Conservation (phyloP, 2,329 filamentous ascomycete species). For the Daldinia eschscholtzii region DNA sequence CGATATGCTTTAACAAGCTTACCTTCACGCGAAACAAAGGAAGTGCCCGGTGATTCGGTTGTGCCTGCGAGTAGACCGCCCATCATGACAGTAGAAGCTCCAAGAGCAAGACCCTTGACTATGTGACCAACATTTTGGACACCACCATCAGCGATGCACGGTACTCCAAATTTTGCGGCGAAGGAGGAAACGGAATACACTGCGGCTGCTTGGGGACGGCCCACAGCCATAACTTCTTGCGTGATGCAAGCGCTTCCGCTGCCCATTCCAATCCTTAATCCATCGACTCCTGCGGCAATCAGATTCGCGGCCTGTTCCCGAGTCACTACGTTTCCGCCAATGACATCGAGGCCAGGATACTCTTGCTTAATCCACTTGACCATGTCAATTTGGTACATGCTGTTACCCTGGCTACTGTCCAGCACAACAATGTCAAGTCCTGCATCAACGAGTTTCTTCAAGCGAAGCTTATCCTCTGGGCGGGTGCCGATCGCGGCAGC, state of each 20-base stretch:
- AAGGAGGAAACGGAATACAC: slow-evolving; percentile 92
- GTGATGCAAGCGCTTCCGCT: slow-evolving; percentile 98
- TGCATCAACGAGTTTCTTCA: slow-evolving; percentile 90
- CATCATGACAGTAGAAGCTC: slow-evolving; percentile 99
- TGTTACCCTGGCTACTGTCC: slow-evolving; percentile 97
- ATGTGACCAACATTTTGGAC: slow-evolving; percentile 99
- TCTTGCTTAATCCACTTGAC: slow-evolving; percentile 93
- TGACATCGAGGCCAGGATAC: slow-evolving; percentile 89
- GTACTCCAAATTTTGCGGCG: slow-evolving; percentile 92
- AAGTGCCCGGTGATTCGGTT: slow-evolving; percentile 96
- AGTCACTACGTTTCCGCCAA: slow-evolving; percentile 98
- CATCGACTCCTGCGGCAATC: slow-evolving; percentile 94
- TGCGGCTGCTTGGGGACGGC: slow-evolving; percentile 92
- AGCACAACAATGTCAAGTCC: slow-evolving; percentile 95
- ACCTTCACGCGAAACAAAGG: slow-evolving; percentile 94
- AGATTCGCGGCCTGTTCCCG: slow-evolving; percentile 93
- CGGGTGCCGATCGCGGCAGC: slow-evolving; percentile 96
- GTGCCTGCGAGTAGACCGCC: slow-evolving; percentile 96
- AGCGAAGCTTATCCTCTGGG: slow-evolving; percentile 88
- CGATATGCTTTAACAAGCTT: slow-evolving; percentile 99
- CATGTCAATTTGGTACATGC: slow-evolving; percentile 99
- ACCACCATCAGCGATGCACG: slow-evolving; percentile 97
- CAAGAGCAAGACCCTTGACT: slow-evolving; percentile 95
- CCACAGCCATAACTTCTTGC: slow-evolving; percentile 99
- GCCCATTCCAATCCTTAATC: slow-evolving; percentile 98